A percentile compares a stretch with the other conserved stretches of the same genome.
These are phyloP conservation scores for Linnemannia elongata DNA, from an alignment of 192 early-diverging fungal species.

Conservation along the genomic window DNA sequence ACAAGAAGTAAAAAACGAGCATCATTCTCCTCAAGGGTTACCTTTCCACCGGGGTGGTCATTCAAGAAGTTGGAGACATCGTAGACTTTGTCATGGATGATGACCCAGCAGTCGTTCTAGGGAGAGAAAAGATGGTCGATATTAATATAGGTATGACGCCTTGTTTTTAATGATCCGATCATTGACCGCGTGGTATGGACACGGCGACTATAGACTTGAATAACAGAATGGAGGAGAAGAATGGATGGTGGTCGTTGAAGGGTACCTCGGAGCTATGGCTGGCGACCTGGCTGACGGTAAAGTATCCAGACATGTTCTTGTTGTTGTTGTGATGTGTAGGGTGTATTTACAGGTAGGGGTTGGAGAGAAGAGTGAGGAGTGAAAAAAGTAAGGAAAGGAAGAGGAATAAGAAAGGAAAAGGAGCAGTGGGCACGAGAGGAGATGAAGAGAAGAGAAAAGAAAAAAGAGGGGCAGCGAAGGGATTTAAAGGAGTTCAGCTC, in stretches of 20 bases:
- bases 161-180: background rate
- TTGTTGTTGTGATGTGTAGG: slow-evolving; percentile 19
- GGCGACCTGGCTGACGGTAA: slow-evolving; percentile 49
- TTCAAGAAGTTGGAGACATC: slow-evolving; percentile 71
- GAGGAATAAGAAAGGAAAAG: background rate
- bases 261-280: slow-evolving; percentile 51
- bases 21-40: background rate
- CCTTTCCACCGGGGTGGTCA: slow-evolving; percentile 72
- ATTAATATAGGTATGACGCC: background rate
- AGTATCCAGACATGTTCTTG: slow-evolving; percentile 48
- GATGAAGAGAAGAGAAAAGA: background rate
- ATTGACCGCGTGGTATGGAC: background rate
- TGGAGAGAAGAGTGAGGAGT: slow-evolving; percentile 7
- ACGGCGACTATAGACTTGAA: background rate
- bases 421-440: background rate
- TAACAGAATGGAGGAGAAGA: background rate
- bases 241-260: background rate
- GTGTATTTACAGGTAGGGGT: background rate
- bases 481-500: background rate
- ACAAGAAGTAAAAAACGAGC: background rate
- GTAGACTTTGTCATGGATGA: slow-evolving; percentile 75
- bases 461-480: background rate
- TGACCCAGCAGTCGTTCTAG: slow-evolving; percentile 70
- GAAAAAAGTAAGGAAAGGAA: background rate
- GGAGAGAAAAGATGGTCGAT: background rate